Evolutionary conservation across 2,329 filamentous ascomycete species (phyloP), one percentile per base, ranked within the genome.

Genomic region (Chaetomiaceae sp.): DNA sequence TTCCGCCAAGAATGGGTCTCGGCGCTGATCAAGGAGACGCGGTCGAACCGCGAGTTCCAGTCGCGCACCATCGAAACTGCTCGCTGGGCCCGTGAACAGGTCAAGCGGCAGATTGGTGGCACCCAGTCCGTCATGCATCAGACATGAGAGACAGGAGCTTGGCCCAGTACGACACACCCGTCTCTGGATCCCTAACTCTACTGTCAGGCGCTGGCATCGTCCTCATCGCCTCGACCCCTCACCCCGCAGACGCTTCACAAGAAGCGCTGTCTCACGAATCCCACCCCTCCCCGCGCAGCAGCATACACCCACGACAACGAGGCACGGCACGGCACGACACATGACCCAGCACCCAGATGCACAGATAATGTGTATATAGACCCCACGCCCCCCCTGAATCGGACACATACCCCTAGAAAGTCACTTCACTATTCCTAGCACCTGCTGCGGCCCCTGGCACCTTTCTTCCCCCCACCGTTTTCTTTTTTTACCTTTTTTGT

Each of bases 81-180:
- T 66, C 87, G 92, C 63, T 99, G 93, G 93, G 91, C 93, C 57
- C 86, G 92, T 55, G 93, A 97, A 72, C 90, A 96, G 69, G 91
- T 97, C 68, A 97, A 96, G 79, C 87, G 89, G 63, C 93, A 99
- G 71, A 72, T 84, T 46, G 78, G 79, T 52, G 79, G 79, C 58
- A 64, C 68, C 44, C 67, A 65, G 61, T 73, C 67, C 48, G 72
- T 78, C 61, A 81, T 82, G 76, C 68, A 73, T 48, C 72, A 77
- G 60, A 71, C 71, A 57, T 78, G 70, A 72, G 58, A 54, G 35
- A 40, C n/a, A 39, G n/a, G 39, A 48, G 12, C 25, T 31, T 21
- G 37, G n/a, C 37, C n/a, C 41, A 55, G 51, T 30, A 49, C 51
- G 51, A 20, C 44, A 44, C 44, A 40, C 30, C 40, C 43, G 40